Conservation (phyloP, 495 filamentous ascomycete species). For the Neurospora sp. region DNA sequence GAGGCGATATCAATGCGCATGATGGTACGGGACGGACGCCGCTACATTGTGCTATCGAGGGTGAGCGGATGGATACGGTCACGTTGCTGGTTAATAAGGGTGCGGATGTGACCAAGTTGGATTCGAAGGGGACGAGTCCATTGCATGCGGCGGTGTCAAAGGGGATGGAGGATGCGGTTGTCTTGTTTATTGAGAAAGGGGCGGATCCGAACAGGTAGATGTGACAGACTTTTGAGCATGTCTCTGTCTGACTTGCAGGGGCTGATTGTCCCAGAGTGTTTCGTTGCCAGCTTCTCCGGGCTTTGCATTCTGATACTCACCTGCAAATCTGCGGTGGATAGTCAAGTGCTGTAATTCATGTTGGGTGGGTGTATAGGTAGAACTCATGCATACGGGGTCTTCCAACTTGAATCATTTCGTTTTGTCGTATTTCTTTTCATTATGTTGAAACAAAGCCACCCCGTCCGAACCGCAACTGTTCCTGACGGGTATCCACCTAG, state of each 20-base stretch:
- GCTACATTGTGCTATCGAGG: conserved; percentile 19
- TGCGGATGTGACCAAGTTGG: conserved; percentile 10
- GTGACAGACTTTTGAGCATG: too few species aligned
- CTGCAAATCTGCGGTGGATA: too few species aligned
- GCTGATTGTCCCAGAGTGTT: too few species aligned
- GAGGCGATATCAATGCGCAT: conserved; percentile 17
- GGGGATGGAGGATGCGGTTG: conserved; percentile 20
- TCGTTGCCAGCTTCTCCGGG: too few species aligned
- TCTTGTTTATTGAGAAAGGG: conserved; percentile 17
- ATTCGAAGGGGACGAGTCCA: conserved; percentile 13
- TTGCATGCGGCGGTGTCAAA: conserved; percentile 18
- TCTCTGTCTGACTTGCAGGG: too few species aligned
- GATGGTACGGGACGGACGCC: conserved; percentile 24
- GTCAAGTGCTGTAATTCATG: background rate
- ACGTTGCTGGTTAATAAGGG: conserved; percentile 13
- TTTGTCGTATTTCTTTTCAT: background rate
- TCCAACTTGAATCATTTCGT: too few species aligned
- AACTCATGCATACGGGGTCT: background rate
- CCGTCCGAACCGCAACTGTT: background rate
- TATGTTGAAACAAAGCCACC: too few species aligned
- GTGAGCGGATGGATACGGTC: conserved; percentile 11
- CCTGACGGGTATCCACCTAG: background rate
- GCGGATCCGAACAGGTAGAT: conserved; percentile 16
- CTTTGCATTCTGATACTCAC: too few species aligned
- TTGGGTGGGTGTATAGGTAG: background rate